Conservation (phyloP, 2,329 filamentous ascomycete genomes). For the Fusarium secorum region DNA sequence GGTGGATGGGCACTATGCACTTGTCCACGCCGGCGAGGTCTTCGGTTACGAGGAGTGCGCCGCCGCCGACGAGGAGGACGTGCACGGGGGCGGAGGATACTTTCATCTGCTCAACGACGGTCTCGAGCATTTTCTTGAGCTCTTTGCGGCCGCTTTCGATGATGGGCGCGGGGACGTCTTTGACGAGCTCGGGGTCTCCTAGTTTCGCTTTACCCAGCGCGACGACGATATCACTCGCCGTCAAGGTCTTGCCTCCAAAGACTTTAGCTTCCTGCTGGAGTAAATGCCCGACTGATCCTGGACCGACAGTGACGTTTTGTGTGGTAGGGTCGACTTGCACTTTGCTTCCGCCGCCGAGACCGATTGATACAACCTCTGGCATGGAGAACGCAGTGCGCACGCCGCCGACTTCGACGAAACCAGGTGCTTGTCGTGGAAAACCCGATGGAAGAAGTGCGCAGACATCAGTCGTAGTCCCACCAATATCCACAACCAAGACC, state of each 20-base stretch:
- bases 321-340: constrained; percentile 38
- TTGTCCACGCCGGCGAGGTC: constrained; percentile 58
- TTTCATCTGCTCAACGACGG: constrained; percentile 64
- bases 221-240: constrained; percentile 61
- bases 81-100: constrained; percentile 60
- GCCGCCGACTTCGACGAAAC: constrained; percentile 65
- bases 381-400: constrained; percentile 67
- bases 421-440: constrained; percentile 66
- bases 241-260: constrained; percentile 62
- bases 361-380: constrained; percentile 64
- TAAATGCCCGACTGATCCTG: constrained; percentile 62
- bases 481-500: constrained; percentile 64
- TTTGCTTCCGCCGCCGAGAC: constrained; percentile 61
- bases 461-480: constrained; percentile 68
- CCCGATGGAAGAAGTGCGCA: constrained; percentile 65
- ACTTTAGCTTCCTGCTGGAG: constrained; percentile 57
- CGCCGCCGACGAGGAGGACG: constrained; percentile 66
- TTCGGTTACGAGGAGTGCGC: constrained; percentile 60
- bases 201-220: constrained; percentile 45
- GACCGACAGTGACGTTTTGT: constrained; percentile 56
- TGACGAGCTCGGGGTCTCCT: constrained; percentile 43
- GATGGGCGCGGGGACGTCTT: constrained; percentile 30
- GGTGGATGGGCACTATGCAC: constrained; percentile 59
- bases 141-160: constrained; percentile 41
- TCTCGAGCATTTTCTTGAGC: constrained; percentile 58